Evolutionary conservation across 2,329 filamentous ascomycete species (phyloP).

Genomic region (Penicillium sp.): DNA sequence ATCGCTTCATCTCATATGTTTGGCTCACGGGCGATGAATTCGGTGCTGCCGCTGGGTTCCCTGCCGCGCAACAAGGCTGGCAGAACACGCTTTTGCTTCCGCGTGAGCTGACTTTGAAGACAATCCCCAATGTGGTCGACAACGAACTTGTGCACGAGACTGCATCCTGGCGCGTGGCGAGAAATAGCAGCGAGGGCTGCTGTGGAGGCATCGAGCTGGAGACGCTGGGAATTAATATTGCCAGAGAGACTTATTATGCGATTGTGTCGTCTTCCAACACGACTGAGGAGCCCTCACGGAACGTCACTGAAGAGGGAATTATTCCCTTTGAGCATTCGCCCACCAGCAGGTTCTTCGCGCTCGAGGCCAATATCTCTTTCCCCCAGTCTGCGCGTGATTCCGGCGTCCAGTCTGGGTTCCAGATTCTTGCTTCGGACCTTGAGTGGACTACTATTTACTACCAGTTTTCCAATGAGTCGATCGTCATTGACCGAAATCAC

Average conservation of each 20-base stretch:
- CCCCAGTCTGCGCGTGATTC: constrained; percentile 14
- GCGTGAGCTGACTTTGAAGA: constrained; percentile 19
- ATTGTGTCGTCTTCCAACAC: constrained; percentile 3
- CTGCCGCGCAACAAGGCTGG: constrained; percentile 24
- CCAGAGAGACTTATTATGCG: constrained; percentile 22
- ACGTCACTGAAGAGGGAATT: neutral
- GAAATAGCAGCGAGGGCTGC: neutral
- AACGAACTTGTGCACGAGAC: constrained; percentile 19
- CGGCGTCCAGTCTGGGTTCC: constrained; percentile 20
- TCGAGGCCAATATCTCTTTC: constrained; percentile 18
- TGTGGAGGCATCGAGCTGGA: constrained; percentile 17
- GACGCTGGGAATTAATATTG: constrained; percentile 26
- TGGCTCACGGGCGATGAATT: constrained; percentile 26
- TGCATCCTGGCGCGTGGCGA: constrained; percentile 19
- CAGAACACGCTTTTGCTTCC: constrained; percentile 22
- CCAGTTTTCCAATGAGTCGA: constrained; percentile 29
- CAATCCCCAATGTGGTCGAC: constrained; percentile 21
- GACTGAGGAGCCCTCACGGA: constrained; percentile 10
- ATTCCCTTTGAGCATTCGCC: constrained; percentile 19
- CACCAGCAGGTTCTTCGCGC: constrained; percentile 16
- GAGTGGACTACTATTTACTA: constrained; percentile 27
- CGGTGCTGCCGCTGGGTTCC: constrained; percentile 20
- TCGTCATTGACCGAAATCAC: constrained; percentile 24
- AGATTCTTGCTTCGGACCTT: constrained; percentile 21
- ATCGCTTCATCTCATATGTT: constrained; percentile 24